Evolutionary conservation across 257 asterid genomes (phyloP).

Genomic region (Oldenlandia corymbosa): DNA sequence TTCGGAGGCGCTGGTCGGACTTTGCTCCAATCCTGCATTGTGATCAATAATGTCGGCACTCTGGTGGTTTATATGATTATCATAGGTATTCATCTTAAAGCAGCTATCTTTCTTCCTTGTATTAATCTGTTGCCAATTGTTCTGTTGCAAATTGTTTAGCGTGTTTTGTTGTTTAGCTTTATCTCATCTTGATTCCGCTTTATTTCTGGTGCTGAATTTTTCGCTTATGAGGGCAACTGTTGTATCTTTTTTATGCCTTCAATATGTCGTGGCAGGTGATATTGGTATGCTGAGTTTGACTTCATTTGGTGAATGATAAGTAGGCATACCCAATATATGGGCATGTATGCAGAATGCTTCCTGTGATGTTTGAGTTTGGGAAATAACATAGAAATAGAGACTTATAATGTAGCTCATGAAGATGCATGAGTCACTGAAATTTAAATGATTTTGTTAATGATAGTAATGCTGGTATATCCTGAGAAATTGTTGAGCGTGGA

Average conservation of each 20-base stretch:
- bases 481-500: neutral
- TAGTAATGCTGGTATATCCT: neutral
- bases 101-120: neutral
- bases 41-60: constrained; percentile 64
- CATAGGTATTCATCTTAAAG: constrained; percentile 39
- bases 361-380: neutral
- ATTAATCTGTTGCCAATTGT: neutral
- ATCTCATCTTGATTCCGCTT: no score
- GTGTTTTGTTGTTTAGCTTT: neutral
- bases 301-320: neutral
- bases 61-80: constrained; percentile 86
- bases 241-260: neutral
- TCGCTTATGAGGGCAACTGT: neutral
- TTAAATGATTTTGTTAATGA: neutral
- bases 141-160: neutral
- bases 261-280: neutral
- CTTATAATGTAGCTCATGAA: neutral
- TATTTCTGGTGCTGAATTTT: neutral
- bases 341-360: neutral
- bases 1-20: constrained; percentile 60
- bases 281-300: neutral
- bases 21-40: constrained; percentile 60
- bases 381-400: neutral
- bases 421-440: neutral
- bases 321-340: neutral